Evolutionary conservation across 495 filamentous ascomycete species (phyloP), one percentile per base, ranked within the genome.

Genomic region (Filosporella fistucella): DNA sequence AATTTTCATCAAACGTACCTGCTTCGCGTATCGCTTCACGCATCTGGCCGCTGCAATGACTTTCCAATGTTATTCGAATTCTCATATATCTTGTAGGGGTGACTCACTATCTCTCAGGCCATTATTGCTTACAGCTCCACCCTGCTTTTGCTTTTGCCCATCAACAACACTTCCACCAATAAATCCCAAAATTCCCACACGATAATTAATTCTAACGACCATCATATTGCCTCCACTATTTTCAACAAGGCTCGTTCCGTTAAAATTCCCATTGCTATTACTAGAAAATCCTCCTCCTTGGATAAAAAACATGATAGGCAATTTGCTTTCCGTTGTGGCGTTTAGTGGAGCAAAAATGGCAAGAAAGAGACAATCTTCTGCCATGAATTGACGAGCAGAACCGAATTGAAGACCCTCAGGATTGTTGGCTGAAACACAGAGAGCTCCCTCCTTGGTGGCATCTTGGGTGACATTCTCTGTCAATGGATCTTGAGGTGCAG

Each of bases 291-390:
- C 86, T 9, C 86, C 86, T 7, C 86, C 86, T 52, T 86, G 82
- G 42, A 91, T 84, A 53, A 79, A 89, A 38, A 89, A 72, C 66
- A 74, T 88, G 7, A 89, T 83, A 0, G 84, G 85, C 2, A 49
- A 44, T 9, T 88, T 63, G 16, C 40, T 45, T 17, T 69, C 76
- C 0, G 67, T 74, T 4, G 48, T 38, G 0, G 42, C 35, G 20
- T 52, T 40, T 0, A 74, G 61, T 3, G 86, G 85, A 4, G 84
- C 76, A 65, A 78, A 88, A 13, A 91, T 72, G 52, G 89, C 82
- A 12, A 80, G 68, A 50, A 83, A 88, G 1, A 91, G 75, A 59
- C 86, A 90, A 52, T 91, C 85, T 59, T 91, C 86, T 72, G 57
- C 67, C 54, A 35, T 70, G 66, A 33, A 41, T 25, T 50, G n/a